Evolutionary conservation across 2,329 filamentous ascomycete genomes (phyloP).

Genomic region (Aaosphaeria arxii): DNA sequence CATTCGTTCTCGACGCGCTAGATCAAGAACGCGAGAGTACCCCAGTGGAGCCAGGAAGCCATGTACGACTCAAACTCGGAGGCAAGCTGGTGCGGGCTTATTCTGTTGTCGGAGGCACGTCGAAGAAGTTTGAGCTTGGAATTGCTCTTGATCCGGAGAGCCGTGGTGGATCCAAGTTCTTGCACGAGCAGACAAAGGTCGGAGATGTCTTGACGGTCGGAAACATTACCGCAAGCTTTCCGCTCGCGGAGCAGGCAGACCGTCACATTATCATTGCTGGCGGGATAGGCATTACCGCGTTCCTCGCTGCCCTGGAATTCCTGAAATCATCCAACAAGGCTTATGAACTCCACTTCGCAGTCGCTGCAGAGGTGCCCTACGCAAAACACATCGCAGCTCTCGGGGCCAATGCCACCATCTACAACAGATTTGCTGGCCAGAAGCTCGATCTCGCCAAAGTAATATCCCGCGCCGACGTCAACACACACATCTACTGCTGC

Average conservation of each 20-base stretch:
- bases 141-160: slow-evolving; percentile 55
- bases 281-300: slow-evolving; percentile 66
- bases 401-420: slow-evolving; percentile 46
- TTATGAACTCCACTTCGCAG: slow-evolving; percentile 58
- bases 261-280: slow-evolving; percentile 63
- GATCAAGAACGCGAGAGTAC: slow-evolving; percentile 27
- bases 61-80: slow-evolving; percentile 57
- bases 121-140: slow-evolving; percentile 55
- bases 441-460: slow-evolving; percentile 53
- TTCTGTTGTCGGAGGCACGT: slow-evolving; percentile 55
- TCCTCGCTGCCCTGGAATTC: slow-evolving; percentile 50
- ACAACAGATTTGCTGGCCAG: slow-evolving; percentile 51
- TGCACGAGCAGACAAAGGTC: slow-evolving; percentile 50
- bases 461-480: slow-evolving; percentile 48
- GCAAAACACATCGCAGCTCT: slow-evolving; percentile 45
- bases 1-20: slow-evolving; percentile 52
- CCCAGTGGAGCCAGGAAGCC: slow-evolving; percentile 47
- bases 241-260: slow-evolving; percentile 47
- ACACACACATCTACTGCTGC: slow-evolving; percentile 60
- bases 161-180: slow-evolving; percentile 60
- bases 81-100: slow-evolving; percentile 59
- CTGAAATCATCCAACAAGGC: slow-evolving; percentile 30
- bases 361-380: slow-evolving; percentile 56
- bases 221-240: slow-evolving; percentile 51
- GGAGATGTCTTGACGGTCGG: slow-evolving; percentile 54